Percentiles rank a stretch among this genome's conserved stretches.
Conservation (phyloP, 2,329 filamentous ascomycete species). For the Aureobasidium sp. region DNA sequence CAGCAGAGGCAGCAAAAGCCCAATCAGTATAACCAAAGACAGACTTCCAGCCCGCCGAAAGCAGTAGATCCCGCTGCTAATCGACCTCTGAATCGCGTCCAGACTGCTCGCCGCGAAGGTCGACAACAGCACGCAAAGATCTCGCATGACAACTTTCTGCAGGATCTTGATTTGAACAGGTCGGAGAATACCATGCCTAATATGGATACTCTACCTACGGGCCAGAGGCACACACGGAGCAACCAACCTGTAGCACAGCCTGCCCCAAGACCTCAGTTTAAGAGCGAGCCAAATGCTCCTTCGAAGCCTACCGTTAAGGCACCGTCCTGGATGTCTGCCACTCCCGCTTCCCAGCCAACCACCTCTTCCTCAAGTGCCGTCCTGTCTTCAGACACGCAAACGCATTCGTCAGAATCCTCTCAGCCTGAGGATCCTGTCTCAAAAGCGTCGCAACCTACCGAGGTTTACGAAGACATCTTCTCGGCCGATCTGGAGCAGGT, state of each 20-base stretch:
- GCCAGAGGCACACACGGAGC: neutral
- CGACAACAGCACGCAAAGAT: neutral
- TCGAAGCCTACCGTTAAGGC: neutral
- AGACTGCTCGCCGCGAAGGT: neutral
- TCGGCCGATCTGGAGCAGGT: neutral
- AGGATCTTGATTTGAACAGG: neutral
- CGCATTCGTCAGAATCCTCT: neutral
- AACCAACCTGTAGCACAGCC: neutral
- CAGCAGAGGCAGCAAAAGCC: neutral
- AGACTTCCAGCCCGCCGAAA: neutral
- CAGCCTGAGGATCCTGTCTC: neutral
- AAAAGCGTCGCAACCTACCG: neutral
- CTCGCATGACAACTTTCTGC: neutral
- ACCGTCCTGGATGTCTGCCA: neutral
- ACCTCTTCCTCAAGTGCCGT: neutral
- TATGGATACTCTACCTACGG: neutral
- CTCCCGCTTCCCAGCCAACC: neutral
- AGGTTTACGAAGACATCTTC: constrained; percentile 1
- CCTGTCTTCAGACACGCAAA: no score
- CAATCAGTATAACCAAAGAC: neutral
- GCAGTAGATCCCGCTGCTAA: neutral
- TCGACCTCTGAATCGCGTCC: constrained; percentile 3
- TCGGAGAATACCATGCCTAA: neutral
- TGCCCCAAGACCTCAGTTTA: neutral
- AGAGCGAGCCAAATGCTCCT: neutral